These are phyloP conservation scores for Trichoderma sp. DNA, from an alignment of 2,329 filamentous ascomycete genomes.

Conservation along the genomic window DNA sequence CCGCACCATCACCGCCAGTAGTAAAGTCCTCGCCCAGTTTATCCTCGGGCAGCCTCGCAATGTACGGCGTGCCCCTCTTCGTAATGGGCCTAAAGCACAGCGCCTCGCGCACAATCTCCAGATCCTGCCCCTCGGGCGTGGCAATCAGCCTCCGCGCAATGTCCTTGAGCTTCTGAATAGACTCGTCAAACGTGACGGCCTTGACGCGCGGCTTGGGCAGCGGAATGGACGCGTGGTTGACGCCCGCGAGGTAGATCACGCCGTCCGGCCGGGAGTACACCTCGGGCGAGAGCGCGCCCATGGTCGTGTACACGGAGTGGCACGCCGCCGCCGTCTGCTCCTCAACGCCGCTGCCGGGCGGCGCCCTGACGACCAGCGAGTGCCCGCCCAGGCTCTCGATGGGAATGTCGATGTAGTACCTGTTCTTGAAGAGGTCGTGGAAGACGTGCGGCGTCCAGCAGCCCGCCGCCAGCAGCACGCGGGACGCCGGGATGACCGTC, in stretches of 20 bases:
- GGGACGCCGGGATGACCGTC: slow-evolving; percentile 61
- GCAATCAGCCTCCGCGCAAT: slow-evolving; percentile 54
- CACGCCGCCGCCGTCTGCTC: slow-evolving; percentile 51
- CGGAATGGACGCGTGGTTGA: slow-evolving; percentile 64
- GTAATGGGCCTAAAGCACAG: slow-evolving; percentile 76
- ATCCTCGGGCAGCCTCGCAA: slow-evolving; percentile 59
- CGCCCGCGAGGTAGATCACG: slow-evolving; percentile 72
- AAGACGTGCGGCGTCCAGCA: slow-evolving; percentile 73
- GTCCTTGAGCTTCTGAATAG: slow-evolving; percentile 53
- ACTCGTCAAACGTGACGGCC: slow-evolving; percentile 29
- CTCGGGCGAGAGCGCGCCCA: slow-evolving; percentile 67
- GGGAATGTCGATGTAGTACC: slow-evolving; percentile 54
- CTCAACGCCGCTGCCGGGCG: slow-evolving; percentile 34
- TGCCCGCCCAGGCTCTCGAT: slow-evolving; percentile 65
- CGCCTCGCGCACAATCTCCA: slow-evolving; percentile 65
- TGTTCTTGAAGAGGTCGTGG: slow-evolving; percentile 60
- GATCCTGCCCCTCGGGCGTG: slow-evolving; percentile 44
- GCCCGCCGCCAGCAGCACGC: slow-evolving; percentile 68
- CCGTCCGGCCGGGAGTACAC: slow-evolving; percentile 68
- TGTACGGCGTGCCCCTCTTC: slow-evolving; percentile 62
- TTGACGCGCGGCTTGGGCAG: slow-evolving; percentile 53
- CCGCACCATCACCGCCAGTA: slow-evolving; percentile 38
- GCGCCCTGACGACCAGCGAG: slow-evolving; percentile 67
- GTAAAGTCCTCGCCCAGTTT: slow-evolving; percentile 54
- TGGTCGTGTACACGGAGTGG: slow-evolving; percentile 70